These are phyloP conservation scores for Pseudogymnoascus sp. DNA, from an alignment of 2,329 filamentous ascomycete genomes.

Conservation along the genomic window DNA sequence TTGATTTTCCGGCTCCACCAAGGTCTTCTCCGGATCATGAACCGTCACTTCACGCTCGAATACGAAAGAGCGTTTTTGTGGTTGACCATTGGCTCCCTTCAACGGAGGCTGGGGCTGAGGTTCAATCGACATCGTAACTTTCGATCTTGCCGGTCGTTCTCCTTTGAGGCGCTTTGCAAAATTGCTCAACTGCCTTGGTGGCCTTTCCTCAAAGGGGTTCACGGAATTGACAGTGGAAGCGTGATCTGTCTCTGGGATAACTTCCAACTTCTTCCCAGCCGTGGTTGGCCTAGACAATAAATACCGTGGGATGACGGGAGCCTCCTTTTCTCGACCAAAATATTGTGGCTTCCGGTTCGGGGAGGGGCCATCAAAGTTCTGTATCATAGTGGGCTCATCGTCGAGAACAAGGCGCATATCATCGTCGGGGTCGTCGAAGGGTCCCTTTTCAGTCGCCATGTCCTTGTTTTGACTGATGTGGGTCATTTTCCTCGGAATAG, in stretches of 20 bases:
- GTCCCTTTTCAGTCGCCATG: not conserved
- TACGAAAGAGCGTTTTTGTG: not conserved
- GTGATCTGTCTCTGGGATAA: not conserved
- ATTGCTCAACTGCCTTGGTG: not conserved
- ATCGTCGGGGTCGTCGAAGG: not conserved
- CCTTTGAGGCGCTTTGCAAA: not conserved
- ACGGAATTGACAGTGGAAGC: not conserved
- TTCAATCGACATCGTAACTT: not conserved
- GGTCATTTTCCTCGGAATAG: slow-evolving; percentile 18
- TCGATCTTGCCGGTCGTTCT: not conserved
- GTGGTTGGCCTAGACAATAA: not conserved
- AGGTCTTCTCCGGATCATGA: slow-evolving; percentile 20
- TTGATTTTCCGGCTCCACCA: slow-evolving; percentile 17
- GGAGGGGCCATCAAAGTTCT: not conserved
- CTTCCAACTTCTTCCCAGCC: not conserved
- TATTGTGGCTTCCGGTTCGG: not conserved
- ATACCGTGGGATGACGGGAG: not conserved
- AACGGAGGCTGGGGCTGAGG: not conserved
- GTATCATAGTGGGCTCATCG: not conserved
- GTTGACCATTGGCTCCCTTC: not conserved
- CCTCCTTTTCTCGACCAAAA: not conserved
- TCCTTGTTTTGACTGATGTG: slow-evolving; percentile 14
- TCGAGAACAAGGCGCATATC: not conserved
- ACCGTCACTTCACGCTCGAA: not conserved
- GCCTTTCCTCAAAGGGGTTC: not conserved